Evolutionary conservation across 179 eudicot genomes (phyloP).

Genomic region (Corrigiola litoralis): DNA sequence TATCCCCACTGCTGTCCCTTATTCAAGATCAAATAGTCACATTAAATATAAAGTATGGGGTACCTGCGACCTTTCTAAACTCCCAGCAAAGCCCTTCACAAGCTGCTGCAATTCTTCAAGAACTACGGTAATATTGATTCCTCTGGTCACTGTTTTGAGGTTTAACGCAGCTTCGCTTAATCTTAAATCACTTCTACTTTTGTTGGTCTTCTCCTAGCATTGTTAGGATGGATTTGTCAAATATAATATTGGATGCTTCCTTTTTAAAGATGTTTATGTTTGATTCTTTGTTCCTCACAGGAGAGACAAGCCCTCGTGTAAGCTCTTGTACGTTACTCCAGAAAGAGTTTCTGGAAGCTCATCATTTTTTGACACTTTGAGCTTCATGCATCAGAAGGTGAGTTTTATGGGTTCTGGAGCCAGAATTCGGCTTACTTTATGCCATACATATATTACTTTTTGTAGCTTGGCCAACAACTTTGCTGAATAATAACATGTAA

Average conservation of each 20-base stretch:
- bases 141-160: neutral
- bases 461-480: neutral
- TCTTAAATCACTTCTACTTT: neutral
- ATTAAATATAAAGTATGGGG: constrained; percentile 79
- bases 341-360: constrained; percentile 86
- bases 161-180: neutral
- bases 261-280: neutral
- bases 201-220: neutral
- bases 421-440: neutral
- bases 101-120: constrained; percentile 82
- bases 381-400: constrained; percentile 65
- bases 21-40: constrained; percentile 97
- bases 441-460: neutral
- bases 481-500: constrained; percentile 8
- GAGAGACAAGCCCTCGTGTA: constrained; percentile 89
- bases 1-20: constrained; percentile 93
- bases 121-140: constrained; percentile 47
- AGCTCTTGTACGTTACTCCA: constrained; percentile 96
- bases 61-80: constrained; percentile 88
- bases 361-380: constrained; percentile 60
- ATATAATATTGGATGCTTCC: neutral
- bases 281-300: constrained; percentile 32
- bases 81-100: constrained; percentile 90
- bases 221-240: neutral
- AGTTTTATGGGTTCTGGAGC: constrained; percentile 13